Base-by-base conservation (phyloP, 2,329 filamentous ascomycete genomes). In the Epichloe coenophiala region DNA sequence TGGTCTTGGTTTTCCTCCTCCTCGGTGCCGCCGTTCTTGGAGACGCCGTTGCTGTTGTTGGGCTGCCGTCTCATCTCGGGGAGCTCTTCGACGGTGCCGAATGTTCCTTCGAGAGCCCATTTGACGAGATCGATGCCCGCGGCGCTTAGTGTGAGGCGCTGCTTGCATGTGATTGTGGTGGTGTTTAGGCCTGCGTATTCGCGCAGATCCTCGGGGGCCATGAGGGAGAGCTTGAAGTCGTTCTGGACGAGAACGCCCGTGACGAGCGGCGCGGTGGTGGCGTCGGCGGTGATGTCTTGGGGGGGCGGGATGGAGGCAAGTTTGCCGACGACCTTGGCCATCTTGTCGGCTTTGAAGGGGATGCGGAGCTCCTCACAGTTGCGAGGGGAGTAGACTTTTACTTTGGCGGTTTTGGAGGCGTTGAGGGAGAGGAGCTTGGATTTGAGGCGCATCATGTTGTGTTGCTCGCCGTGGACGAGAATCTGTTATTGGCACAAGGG, bases 381-480 rank as follows among this genome's bases (percentile, higher is more conserved):
- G 49, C 87, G 83, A 0, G 93, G 87, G 23, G 87, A 94, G 70
- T 83, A 97, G 11, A 98, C 88, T 65, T 97, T 96, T 57, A 88
- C 84, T 58, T 94, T 93, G 41, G 80, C 73, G 1, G 80, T 74
- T 63, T 91, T 91, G 56, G 83, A 81, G 31, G 85, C 83, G 61
- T 96, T 96, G 38, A 96, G 77, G n/a, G 88, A 91, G 3, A 97
- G 79, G 1, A 98, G 76, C 63, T 95, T 94, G 3, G 90, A 96
- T 66, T 95, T 95, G 31, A 98, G 73, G 49, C 93, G 83, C 77
- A 93, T 95, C 89, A 97, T 97, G 63, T 97, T 95, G 64, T 95
- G 88, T 60, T 93, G 89, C 64, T 98, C 93, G 51, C 93, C 93
- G 59, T 98, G 93, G 2, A 98, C 93, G 35, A 98, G 79, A 53